A percentile compares a stretch with the other conserved stretches of the same genome.
Conservation (phyloP, 345 rosid species). For the Eutrema yunnanense region DNA sequence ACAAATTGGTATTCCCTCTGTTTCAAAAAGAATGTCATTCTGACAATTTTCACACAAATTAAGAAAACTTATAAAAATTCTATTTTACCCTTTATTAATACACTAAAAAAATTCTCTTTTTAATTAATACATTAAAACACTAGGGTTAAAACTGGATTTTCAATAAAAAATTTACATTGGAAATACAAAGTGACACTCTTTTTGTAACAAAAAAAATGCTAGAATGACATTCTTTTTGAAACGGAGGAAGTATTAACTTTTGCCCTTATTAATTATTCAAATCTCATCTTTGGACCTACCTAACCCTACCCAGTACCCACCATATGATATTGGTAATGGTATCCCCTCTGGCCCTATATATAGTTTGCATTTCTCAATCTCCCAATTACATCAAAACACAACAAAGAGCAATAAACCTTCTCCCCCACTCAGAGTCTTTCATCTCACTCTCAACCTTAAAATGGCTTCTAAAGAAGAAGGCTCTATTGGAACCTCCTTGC, state of each 20-base stretch:
- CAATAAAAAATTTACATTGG: no score
- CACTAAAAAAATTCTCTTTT: no score
- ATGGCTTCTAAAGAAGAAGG: constrained; percentile 38
- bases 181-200: no score
- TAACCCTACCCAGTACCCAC: constrained; percentile 7
- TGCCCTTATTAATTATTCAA: background rate
- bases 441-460: background rate
- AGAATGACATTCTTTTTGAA: no score
- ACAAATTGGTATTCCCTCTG: background rate
- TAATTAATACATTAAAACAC: no score
- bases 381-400: constrained; percentile 20
- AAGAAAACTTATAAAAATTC: no score
- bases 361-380: constrained; percentile 4
- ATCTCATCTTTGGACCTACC: background rate
- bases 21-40: no score
- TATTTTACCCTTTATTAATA: no score
- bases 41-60: no score
- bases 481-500: constrained; percentile 53
- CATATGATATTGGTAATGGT: background rate
- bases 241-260: background rate
- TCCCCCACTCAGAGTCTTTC: background rate
- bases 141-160: no score
- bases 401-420: constrained; percentile 6
- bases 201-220: no score
- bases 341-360: constrained; percentile 17